Percentiles rank a stretch among this genome's conserved stretches.
phyloP scores from a whole-genome alignment of 331 rosid genomes.

The Dryas integrifolia region DNA sequence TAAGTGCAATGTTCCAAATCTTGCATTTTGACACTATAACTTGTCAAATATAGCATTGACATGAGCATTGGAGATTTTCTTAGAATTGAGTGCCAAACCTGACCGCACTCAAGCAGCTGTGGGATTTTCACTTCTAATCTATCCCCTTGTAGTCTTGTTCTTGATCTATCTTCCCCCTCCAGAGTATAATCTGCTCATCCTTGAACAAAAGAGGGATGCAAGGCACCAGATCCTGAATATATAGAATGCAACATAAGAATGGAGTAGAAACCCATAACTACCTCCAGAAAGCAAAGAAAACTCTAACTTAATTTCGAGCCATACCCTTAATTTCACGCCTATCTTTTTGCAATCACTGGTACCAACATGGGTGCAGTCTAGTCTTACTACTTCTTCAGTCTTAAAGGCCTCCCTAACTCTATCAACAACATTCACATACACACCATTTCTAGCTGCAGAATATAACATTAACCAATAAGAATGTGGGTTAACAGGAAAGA shows the following conservation, averaged over 20 bases:
- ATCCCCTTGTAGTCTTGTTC: conserved; percentile 23
- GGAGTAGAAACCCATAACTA: conserved; percentile 6
- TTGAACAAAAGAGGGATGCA: conserved; percentile 85
- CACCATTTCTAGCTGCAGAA: conserved; percentile 82
- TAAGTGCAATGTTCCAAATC: not conserved
- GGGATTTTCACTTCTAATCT: not conserved
- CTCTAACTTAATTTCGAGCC: not conserved
- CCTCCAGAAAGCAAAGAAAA: not conserved
- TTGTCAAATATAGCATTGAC: not conserved
- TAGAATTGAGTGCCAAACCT: conserved; percentile 2
- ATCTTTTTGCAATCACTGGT: conserved; percentile 78
- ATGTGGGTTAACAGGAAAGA: not conserved
- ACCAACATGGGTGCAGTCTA: conserved; percentile 77
- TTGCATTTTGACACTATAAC: not conserved
- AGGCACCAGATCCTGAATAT: conserved; percentile 70
- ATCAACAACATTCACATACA: conserved; percentile 71
- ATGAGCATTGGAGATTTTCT: not conserved
- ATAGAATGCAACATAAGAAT: conserved; percentile 11
- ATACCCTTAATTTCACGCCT: conserved; percentile 78
- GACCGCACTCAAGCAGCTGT: not conserved
- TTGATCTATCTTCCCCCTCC: conserved; percentile 63
- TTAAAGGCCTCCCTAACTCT: conserved; percentile 73
- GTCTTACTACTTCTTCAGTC: conserved; percentile 74
- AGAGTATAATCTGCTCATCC: conserved; percentile 83
- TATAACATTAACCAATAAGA: conserved; percentile 9